Percentiles rank a stretch among this genome's conserved stretches.
These are phyloP conservation scores for Durotheca rogersii DNA, from an alignment of 495 filamentous ascomycete species.

Conservation along the genomic window DNA sequence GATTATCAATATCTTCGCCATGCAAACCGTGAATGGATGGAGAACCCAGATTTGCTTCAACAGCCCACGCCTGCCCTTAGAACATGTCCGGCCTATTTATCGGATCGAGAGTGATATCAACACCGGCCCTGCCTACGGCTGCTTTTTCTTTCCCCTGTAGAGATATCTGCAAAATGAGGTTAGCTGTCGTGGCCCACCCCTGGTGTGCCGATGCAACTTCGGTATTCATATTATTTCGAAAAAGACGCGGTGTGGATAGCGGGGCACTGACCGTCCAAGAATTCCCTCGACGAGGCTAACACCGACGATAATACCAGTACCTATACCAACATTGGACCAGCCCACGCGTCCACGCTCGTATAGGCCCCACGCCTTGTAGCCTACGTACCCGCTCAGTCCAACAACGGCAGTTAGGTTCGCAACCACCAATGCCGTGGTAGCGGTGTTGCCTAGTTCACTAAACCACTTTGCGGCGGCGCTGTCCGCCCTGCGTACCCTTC, in stretches of 20 bases:
- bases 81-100: too few species aligned
- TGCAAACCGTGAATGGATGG: too few species aligned
- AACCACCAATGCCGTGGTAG: conserved; percentile 38
- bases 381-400: conserved; percentile 48
- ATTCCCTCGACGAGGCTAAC: conserved; percentile 46
- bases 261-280: conserved; percentile 39
- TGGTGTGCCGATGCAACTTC: too few species aligned
- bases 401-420: conserved; percentile 46
- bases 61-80: too few species aligned
- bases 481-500: conserved; percentile 39
- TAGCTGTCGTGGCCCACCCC: background rate
- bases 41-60: too few species aligned
- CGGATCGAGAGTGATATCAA: background rate
- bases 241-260: background rate
- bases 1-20: too few species aligned
- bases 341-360: conserved; percentile 66
- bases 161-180: conserved; percentile 36
- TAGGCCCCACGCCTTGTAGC: conserved; percentile 48
- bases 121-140: conserved; percentile 25
- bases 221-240: background rate
- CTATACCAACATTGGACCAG: conserved; percentile 68
- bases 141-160: conserved; percentile 43
- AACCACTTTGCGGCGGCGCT: conserved; percentile 41
- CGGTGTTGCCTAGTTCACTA: conserved; percentile 33
- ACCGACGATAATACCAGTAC: conserved; percentile 51